These are phyloP conservation scores for Leccinum longicurvipes DNA, from an alignment of 768 basidiomycete genomes.

Conservation along the genomic window DNA sequence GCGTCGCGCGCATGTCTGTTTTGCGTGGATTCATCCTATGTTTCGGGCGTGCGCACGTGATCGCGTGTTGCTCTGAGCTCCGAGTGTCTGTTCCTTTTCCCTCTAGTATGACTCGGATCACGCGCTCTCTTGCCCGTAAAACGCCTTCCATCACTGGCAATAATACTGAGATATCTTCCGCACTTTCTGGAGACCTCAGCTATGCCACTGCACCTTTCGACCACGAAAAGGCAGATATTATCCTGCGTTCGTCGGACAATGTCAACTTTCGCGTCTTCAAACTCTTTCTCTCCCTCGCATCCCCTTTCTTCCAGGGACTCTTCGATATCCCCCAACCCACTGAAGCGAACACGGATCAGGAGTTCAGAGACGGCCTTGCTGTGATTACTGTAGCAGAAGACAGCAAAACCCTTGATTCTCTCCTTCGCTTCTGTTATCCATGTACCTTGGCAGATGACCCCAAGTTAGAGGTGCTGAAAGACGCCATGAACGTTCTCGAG, in stretches of 20 bases:
- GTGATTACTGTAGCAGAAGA: background rate
- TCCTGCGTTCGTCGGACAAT: background rate
- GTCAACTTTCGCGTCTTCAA: background rate
- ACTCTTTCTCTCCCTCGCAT: background rate
- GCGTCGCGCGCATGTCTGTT: too few relatives aligned
- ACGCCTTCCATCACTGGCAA: too few relatives aligned
- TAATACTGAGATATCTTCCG: background rate
- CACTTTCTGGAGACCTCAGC: background rate
- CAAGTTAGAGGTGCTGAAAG: background rate
- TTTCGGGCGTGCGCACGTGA: too few relatives aligned
- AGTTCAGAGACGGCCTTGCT: background rate
- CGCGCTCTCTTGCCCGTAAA: background rate
- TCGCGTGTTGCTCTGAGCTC: too few relatives aligned
- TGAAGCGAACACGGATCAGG: background rate
- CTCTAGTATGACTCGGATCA: background rate
- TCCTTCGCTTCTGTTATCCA: background rate
- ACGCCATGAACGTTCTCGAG: background rate
- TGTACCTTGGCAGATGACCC: background rate
- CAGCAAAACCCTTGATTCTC: background rate
- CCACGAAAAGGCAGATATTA: background rate
- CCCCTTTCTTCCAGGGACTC: background rate
- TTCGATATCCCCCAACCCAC: slow-evolving; percentile 29
- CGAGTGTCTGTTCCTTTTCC: too few relatives aligned
- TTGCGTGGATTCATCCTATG: too few relatives aligned
- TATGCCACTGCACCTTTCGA: slow-evolving; percentile 1